phyloP scores from a whole-genome alignment of 78 protist genomes.

The Dictyostelium firmibasis region DNA sequence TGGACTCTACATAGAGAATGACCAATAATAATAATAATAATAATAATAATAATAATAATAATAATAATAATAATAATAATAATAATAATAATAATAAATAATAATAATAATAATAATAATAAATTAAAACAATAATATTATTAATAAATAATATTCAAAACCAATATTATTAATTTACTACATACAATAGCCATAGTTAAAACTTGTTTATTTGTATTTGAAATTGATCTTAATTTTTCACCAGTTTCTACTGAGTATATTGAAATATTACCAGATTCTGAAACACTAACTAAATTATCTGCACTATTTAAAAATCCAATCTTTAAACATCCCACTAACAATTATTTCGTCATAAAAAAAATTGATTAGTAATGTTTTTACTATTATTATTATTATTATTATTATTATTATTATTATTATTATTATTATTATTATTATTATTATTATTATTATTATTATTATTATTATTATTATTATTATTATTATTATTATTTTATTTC shows the following conservation, averaged over 20 bases:
- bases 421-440: too few relatives aligned
- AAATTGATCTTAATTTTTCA: conserved; percentile 19
- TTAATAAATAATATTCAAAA: not conserved
- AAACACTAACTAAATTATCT: conserved; percentile 12
- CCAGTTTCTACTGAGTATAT: conserved; percentile 21
- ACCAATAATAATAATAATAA: not conserved
- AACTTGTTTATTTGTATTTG: conserved; percentile 4
- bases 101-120: not conserved
- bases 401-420: too few relatives aligned
- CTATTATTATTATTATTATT: too few relatives aligned
- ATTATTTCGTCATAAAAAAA: too few relatives aligned
- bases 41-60: not conserved
- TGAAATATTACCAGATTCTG: conserved; percentile 27
- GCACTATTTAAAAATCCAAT: conserved; percentile 19
- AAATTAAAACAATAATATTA: not conserved
- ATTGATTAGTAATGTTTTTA: too few relatives aligned
- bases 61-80: not conserved
- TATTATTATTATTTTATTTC: not conserved
- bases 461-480: not conserved
- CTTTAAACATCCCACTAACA: conserved; percentile 46
- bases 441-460: too few relatives aligned
- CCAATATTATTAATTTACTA: not conserved
- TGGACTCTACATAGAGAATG: conserved; percentile 2
- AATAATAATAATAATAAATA: not conserved
- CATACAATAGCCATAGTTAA: conserved; percentile 19